These are phyloP conservation scores for Ogataea dorogensis DNA, from an alignment of 805 yeast genomes.

Conservation along the genomic window DNA sequence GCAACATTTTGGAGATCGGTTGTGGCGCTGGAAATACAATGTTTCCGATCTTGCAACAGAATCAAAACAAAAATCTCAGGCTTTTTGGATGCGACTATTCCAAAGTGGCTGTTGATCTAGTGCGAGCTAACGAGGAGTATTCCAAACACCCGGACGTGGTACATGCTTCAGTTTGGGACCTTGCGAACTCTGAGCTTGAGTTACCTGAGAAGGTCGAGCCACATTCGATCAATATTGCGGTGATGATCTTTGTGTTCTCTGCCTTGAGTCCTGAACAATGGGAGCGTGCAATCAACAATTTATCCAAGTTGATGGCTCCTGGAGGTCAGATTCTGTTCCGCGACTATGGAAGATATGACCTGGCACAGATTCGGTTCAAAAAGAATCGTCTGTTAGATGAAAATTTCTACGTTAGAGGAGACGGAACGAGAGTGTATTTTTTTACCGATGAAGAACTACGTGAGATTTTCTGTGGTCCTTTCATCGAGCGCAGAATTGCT, in stretches of 20 bases:
- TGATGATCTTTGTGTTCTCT: conserved; percentile 93
- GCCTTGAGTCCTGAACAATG: conserved; percentile 93
- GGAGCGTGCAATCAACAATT: conserved; percentile 72
- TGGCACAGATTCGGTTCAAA: conserved; percentile 93
- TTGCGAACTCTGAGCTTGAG: conserved; percentile 68
- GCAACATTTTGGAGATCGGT: conserved; percentile 84
- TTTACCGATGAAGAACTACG: conserved; percentile 91
- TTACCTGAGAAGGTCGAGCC: conserved; percentile 85
- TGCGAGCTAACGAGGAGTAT: conserved; percentile 61
- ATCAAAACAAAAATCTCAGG: conserved; percentile 71
- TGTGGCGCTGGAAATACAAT: conserved; percentile 98
- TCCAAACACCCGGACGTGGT: conserved; percentile 51
- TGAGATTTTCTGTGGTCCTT: conserved; percentile 62
- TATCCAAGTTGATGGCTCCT: conserved; percentile 76
- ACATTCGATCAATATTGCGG: conserved; percentile 82
- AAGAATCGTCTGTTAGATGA: conserved; percentile 84
- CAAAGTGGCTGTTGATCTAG: conserved; percentile 84
- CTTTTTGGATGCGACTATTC: conserved; percentile 90
- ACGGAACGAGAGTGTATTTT: conserved; percentile 96
- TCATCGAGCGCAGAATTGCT: conserved; percentile 73
- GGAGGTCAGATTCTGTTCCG: conserved; percentile 89
- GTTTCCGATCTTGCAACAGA: conserved; percentile 83
- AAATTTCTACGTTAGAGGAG: conserved; percentile 94
- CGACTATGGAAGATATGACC: conserved; percentile 93
- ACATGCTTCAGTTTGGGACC: conserved; percentile 92